These are phyloP conservation scores for Corinectria fuckeliana DNA, from an alignment of 2,329 filamentous ascomycete species.

Conservation along the genomic window DNA sequence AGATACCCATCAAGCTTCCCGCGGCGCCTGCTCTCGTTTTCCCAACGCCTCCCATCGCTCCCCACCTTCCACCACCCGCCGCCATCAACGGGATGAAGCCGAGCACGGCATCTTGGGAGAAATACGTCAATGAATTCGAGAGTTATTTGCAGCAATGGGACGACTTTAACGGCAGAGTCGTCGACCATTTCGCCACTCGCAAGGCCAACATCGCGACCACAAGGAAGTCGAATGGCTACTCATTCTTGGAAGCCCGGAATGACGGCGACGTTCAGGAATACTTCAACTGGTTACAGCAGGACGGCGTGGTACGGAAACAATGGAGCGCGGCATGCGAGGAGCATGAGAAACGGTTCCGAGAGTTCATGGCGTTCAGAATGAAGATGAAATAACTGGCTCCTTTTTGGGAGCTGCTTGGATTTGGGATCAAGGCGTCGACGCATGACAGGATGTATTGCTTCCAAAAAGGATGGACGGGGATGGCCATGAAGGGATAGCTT, in stretches of 20 bases:
- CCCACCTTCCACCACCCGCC: conserved; percentile 53
- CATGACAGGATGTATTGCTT: conserved; percentile 3
- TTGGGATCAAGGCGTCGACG: not conserved
- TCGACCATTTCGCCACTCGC: conserved; percentile 62
- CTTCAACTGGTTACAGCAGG: conserved; percentile 65
- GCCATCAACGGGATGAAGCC: conserved; percentile 53
- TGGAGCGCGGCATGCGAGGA: conserved; percentile 66
- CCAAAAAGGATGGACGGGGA: conserved; percentile 12
- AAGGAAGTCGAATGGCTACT: conserved; percentile 50
- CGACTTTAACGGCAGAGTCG: conserved; percentile 58
- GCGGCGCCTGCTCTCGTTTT: conserved; percentile 50
- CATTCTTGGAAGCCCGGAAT: conserved; percentile 52
- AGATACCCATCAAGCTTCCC: conserved; percentile 46
- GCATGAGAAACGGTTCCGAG: conserved; percentile 64
- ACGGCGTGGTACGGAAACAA: conserved; percentile 65
- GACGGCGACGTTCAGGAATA: conserved; percentile 63
- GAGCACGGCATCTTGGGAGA: conserved; percentile 51
- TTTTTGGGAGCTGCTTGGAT: conserved; percentile 16
- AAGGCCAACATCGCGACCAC: conserved; percentile 50
- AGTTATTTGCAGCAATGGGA: conserved; percentile 59
- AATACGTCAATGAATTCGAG: conserved; percentile 61
- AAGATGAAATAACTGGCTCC: conserved; percentile 47
- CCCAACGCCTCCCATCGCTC: conserved; percentile 57
- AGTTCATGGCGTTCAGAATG: conserved; percentile 59
- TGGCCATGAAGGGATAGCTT: conserved; percentile 3